Percentiles rank a stretch among this genome's conserved stretches.
Evolutionary conservation across 352 stramenopile species (phyloP).

Genomic region (Hyaloperonospora arabidopsidis): DNA sequence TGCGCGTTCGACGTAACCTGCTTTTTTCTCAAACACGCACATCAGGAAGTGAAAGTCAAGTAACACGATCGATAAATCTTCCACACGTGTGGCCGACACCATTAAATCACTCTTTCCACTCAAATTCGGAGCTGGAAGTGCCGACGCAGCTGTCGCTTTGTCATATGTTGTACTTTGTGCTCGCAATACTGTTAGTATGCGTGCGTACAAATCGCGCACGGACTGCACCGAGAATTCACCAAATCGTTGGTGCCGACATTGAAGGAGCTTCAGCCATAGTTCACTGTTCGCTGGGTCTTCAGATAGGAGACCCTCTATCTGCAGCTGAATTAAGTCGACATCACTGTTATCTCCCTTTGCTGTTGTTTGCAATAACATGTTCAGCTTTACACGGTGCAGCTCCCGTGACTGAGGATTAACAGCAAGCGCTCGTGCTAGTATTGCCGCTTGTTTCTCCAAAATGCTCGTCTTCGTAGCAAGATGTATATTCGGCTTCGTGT

Average conservation of each 20-base stretch:
- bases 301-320: constrained; percentile 50
- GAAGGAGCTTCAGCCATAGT: constrained; percentile 55
- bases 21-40: constrained; percentile 44
- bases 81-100: background rate
- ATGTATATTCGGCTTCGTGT: constrained; percentile 23
- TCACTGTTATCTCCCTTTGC: constrained; percentile 15
- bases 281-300: constrained; percentile 37
- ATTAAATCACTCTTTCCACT: background rate
- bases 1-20: constrained; percentile 52
- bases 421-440: constrained; percentile 46
- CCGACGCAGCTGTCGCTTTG: constrained; percentile 1
- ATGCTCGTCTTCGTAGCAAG: constrained; percentile 26
- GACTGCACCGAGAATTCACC: constrained; percentile 58
- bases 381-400: constrained; percentile 44
- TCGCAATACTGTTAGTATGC: constrained; percentile 46
- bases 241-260: constrained; percentile 53
- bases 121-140: background rate
- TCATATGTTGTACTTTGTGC: constrained; percentile 19
- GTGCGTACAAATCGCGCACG: constrained; percentile 62
- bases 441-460: constrained; percentile 54
- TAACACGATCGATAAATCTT: constrained; percentile 21
- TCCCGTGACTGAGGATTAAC: constrained; percentile 41
- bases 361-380: constrained; percentile 31
- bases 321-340: constrained; percentile 23
- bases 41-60: constrained; percentile 47